These are phyloP conservation scores for Coemansia sp. DNA, from an alignment of 192 early-diverging fungal genomes.

Conservation along the genomic window DNA sequence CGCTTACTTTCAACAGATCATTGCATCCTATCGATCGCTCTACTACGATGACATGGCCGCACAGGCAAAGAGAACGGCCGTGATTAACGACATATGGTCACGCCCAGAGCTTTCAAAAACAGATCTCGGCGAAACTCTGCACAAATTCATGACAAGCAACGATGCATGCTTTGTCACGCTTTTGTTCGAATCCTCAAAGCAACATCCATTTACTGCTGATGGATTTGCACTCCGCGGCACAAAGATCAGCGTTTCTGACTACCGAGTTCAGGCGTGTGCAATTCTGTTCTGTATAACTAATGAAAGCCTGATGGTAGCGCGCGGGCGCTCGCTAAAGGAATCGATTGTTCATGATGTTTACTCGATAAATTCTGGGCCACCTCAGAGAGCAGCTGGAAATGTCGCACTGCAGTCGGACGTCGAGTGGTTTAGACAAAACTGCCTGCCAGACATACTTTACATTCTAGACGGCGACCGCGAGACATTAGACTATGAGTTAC, in stretches of 20 bases:
- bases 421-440: constrained; percentile 54
- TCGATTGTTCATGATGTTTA: constrained; percentile 39
- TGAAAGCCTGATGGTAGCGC: constrained; percentile 29
- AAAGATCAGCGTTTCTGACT: constrained; percentile 35
- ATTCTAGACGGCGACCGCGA: constrained; percentile 27
- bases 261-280: constrained; percentile 48
- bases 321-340: constrained; percentile 20
- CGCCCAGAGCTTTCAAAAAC: constrained; percentile 26
- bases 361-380: neutral
- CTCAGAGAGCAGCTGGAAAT: neutral
- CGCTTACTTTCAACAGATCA: constrained; percentile 46
- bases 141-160: constrained; percentile 32
- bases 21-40: constrained; percentile 37
- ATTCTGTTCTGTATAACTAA: constrained; percentile 45
- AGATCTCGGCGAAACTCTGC: constrained; percentile 26
- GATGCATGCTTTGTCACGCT: constrained; percentile 52
- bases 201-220: constrained; percentile 34
- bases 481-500: constrained; percentile 41
- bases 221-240: constrained; percentile 46
- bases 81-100: constrained; percentile 39
- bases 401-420: constrained; percentile 23
- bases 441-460: constrained; percentile 45
- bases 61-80: constrained; percentile 16
- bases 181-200: constrained; percentile 48
- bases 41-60: constrained; percentile 28